Evolutionary conservation across 441 rosid species (phyloP).

Genomic region (Populus hybrid): DNA sequence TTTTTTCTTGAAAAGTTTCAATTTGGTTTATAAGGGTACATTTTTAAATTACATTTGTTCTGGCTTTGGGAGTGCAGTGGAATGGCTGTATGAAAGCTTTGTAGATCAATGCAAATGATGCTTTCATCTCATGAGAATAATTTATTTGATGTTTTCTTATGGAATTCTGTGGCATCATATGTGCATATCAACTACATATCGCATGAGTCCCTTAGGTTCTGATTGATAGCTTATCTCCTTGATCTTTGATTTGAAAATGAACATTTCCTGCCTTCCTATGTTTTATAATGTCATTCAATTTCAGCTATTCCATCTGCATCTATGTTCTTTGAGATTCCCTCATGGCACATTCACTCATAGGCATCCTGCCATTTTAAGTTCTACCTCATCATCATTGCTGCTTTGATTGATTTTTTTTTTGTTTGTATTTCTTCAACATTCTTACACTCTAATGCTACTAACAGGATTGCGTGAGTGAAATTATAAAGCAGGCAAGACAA

Average conservation of each 20-base stretch:
- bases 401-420: not conserved
- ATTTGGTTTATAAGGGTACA: not conserved
- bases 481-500: conserved; percentile 70
- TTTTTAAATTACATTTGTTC: not conserved
- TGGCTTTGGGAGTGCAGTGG: not conserved
- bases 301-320: not conserved
- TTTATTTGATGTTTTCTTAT: not conserved
- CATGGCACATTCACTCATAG: not conserved
- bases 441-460: conserved; percentile 16
- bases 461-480: conserved; percentile 77
- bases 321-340: conserved; percentile 2
- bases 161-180: not conserved
- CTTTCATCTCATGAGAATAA: not conserved
- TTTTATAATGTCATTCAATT: not conserved
- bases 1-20: conserved; percentile 15
- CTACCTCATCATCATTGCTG: not conserved
- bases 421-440: not conserved
- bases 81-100: not conserved
- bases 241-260: not conserved
- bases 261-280: conserved; percentile 2
- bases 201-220: not conserved
- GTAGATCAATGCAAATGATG: not conserved
- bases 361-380: not conserved
- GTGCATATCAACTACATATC: not conserved
- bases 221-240: not conserved